Base-by-base conservation (phyloP, 2,329 filamentous ascomycete species). In the Aspergillus chevalieri region DNA sequence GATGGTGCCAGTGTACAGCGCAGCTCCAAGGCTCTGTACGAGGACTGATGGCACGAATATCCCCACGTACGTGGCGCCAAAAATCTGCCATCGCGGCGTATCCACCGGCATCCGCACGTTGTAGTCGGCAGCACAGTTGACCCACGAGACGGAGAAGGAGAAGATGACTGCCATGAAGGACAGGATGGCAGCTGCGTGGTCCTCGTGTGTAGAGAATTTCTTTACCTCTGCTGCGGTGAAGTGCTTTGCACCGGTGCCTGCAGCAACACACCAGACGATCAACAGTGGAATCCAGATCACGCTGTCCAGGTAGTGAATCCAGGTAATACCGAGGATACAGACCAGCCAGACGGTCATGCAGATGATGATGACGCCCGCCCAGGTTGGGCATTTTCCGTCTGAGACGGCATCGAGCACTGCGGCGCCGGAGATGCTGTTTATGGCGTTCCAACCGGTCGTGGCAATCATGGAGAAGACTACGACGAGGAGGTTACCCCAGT, bases 381-480 rank as follows among this genome's bases (percentile, higher is more conserved):
- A 70, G 19, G 60, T 61, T 10, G 67, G 67, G 38, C 60, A 66
- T 28, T 51, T 60, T n/a, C 67, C 67, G 43, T 69, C 54, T 2
- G 66, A 70, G 6, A 69, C 48, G 1, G 66, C 67, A 39, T 66
- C 64, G 12, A 70, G 56, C 1, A 66, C 64, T 2, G 59, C 62
- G 2, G 67, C 65, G 2, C 67, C 67, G 5, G 67, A 68, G 38
- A 70, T 70, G 7, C 64, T 66, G 49, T 70, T 70, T 44, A 70
- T 69, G 14, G 65, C 66, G 38, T 68, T 69, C 67, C 67, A 70
- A 6, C 66, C 67, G 17, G 66, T 69, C 17, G 66, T 69, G 36
- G 63, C 61, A 15, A 69, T 52, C 61, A 69, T 69, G 3, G 65
- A 68, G 50, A 70, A 70, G 21, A 69, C 41, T 1, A 70, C 64